Evolutionary conservation across 805 yeast genomes (phyloP).

Genomic region (Teunomyces atbi): DNA sequence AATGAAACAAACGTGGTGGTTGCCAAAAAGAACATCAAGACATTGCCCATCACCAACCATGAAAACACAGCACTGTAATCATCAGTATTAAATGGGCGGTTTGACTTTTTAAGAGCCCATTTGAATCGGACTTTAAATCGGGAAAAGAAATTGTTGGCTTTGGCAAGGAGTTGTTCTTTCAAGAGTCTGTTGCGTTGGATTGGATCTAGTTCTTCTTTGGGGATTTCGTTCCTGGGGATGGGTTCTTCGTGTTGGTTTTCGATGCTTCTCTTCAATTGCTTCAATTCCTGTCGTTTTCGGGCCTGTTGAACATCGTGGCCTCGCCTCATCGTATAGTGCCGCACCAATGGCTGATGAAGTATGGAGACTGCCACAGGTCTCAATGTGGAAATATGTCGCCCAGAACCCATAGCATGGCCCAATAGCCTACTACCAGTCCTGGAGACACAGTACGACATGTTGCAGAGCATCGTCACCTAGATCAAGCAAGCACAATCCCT

Average conservation of each 20-base stretch:
- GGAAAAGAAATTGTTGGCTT: slow-evolving; percentile 28
- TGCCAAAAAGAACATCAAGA: slow-evolving; percentile 72
- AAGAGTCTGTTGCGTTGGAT: slow-evolving; percentile 14
- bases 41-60: slow-evolving; percentile 89
- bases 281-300: background rate
- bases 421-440: background rate
- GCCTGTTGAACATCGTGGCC: background rate
- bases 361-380: background rate
- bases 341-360: background rate
- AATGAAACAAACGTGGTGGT: slow-evolving; percentile 92
- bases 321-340: slow-evolving; percentile 1
- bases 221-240: background rate
- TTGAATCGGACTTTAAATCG: slow-evolving; percentile 44
- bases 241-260: background rate
- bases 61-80: slow-evolving; percentile 88
- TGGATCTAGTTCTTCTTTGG: slow-evolving; percentile 5
- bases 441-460: background rate
- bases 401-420: background rate
- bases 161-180: slow-evolving; percentile 23
- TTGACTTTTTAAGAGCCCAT: slow-evolving; percentile 74
- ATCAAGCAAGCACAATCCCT: background rate
- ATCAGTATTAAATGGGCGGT: slow-evolving; percentile 87
- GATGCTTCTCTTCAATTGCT: background rate
- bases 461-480: background rate
- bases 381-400: background rate